These are phyloP conservation scores for Fusarium incarnatum DNA, from an alignment of 2,329 filamentous ascomycete genomes.

Conservation along the genomic window DNA sequence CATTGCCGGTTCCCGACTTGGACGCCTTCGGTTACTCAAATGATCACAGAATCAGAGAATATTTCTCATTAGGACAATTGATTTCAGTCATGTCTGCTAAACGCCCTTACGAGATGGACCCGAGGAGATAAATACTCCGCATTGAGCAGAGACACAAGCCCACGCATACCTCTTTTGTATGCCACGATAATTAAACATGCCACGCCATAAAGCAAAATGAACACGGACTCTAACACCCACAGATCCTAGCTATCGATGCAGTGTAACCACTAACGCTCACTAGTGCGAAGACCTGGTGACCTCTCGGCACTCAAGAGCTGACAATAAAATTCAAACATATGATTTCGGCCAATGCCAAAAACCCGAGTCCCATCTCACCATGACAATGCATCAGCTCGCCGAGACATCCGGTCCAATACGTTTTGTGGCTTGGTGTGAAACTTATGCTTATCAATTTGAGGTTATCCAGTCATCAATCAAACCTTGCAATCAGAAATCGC, in stretches of 20 bases:
- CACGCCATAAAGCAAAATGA: neutral
- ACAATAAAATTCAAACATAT: conserved; percentile 9
- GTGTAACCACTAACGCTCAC: neutral
- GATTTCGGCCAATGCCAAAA: conserved; percentile 14
- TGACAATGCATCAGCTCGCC: neutral
- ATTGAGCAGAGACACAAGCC: neutral
- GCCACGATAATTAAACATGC: neutral
- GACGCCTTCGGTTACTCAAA: neutral
- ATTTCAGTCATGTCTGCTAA: neutral
- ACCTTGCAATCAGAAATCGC: neutral
- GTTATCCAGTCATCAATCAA: neutral
- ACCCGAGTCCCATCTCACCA: conserved; percentile 6
- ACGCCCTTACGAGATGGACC: neutral
- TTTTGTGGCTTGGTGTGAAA: neutral
- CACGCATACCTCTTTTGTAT: neutral
- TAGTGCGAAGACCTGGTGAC: conserved; percentile 4
- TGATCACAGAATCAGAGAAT: neutral
- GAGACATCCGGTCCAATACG: conserved; percentile 10
- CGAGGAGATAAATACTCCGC: neutral
- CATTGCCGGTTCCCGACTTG: conserved; percentile 3
- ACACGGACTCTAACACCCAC: neutral
- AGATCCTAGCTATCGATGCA: neutral
- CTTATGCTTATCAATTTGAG: neutral
- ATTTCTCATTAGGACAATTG: neutral
- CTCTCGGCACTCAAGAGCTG: neutral